These are phyloP conservation scores for Hypomyces perniciosus DNA, from an alignment of 2,329 filamentous ascomycete genomes.

Conservation along the genomic window DNA sequence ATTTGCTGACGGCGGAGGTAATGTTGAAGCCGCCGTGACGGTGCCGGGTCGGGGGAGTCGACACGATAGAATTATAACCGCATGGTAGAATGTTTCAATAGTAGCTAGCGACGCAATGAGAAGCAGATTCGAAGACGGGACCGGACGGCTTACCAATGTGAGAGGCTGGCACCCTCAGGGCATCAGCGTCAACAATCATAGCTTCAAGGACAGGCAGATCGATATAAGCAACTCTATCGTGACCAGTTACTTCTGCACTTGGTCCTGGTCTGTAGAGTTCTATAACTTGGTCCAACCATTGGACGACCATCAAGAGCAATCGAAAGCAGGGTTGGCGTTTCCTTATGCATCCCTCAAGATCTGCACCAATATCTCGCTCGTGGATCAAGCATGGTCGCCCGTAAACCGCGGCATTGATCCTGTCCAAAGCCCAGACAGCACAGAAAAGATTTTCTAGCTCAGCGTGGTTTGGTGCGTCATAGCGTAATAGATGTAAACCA, in stretches of 20 bases:
- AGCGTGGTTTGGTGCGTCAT: conserved; percentile 33
- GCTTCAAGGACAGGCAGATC: conserved; percentile 53
- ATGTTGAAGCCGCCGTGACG: conserved; percentile 34
- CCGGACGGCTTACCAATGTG: conserved; percentile 39
- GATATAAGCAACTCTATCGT: conserved; percentile 41
- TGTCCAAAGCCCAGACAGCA: conserved; percentile 55
- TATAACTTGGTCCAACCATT: conserved; percentile 53
- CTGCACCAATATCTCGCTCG: conserved; percentile 52
- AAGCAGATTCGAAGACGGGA: neutral
- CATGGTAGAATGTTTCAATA: conserved; percentile 58
- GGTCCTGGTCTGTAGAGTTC: conserved; percentile 52
- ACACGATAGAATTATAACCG: conserved; percentile 57
- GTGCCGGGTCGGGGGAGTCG: conserved; percentile 42
- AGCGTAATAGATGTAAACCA: conserved; percentile 45
- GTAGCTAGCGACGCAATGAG: conserved; percentile 37
- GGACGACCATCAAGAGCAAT: conserved; percentile 48
- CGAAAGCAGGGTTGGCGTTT: conserved; percentile 50
- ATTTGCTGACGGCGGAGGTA: conserved; percentile 45
- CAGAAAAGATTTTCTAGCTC: conserved; percentile 48
- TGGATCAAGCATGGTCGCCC: conserved; percentile 55
- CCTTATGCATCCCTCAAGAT: conserved; percentile 45
- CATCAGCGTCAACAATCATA: conserved; percentile 49
- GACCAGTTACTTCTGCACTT: conserved; percentile 32
- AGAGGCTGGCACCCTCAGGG: conserved; percentile 41
- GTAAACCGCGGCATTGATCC: conserved; percentile 53